phyloP scores from a whole-genome alignment of 345 rosid species.

The Hibiscus trionum region DNA sequence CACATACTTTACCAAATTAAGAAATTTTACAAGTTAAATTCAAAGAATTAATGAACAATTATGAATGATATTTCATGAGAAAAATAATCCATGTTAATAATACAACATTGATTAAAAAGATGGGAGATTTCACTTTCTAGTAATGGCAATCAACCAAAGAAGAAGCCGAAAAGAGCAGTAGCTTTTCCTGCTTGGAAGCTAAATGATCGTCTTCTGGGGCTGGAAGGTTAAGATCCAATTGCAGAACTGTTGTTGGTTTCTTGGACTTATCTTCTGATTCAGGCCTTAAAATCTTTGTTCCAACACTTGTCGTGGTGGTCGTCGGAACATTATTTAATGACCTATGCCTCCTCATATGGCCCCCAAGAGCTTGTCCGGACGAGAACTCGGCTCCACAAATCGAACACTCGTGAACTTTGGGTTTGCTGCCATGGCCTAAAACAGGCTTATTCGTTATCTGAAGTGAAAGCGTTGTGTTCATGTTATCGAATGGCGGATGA shows the following conservation, averaged over 20 bases:
- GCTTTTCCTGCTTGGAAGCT: conserved; percentile 33
- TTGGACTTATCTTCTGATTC: conserved; percentile 29
- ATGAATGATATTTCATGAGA: conserved; percentile 6
- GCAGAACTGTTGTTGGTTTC: conserved; percentile 31
- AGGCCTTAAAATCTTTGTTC: conserved; percentile 1
- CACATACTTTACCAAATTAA: background rate
- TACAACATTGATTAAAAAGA: conserved; percentile 1
- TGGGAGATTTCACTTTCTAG: conserved; percentile 16
- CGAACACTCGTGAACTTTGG: conserved; percentile 77
- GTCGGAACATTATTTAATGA: conserved; percentile 8
- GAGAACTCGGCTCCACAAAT: conserved; percentile 74
- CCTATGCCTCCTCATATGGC: conserved; percentile 94
- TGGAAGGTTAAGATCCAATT: conserved; percentile 63
- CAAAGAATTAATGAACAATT: conserved; percentile 22
- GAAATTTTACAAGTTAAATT: background rate
- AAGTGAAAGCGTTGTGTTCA: conserved; percentile 46
- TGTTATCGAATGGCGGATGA: background rate
- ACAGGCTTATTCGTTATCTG: conserved; percentile 25
- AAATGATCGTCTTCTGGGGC: conserved; percentile 43
- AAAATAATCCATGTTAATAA: conserved; percentile 2
- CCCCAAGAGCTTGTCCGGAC: conserved; percentile 93
- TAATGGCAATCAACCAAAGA: conserved; percentile 64
- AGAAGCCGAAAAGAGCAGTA: conserved; percentile 49
- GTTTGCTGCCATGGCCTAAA: background rate
- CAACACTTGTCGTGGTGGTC: conserved; percentile 11